phyloP scores from a whole-genome alignment of 75 land plant species.

The Sequoiadendron giganteum region DNA sequence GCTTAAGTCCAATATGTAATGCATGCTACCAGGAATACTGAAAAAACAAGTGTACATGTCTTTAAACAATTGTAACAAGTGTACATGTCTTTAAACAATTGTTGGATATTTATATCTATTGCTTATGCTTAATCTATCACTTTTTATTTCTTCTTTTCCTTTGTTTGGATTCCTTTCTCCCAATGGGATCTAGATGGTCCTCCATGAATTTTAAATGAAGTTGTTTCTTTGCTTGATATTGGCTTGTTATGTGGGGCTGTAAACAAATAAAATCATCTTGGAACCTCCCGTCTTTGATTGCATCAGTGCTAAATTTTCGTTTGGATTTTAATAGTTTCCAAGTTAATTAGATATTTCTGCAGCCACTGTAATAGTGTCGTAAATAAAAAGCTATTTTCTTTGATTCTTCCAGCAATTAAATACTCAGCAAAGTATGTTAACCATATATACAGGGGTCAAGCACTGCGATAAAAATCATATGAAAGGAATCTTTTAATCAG shows the following conservation, averaged over 20 bases:
- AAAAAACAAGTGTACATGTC: not conserved
- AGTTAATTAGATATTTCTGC: not conserved
- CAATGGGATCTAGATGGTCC: not conserved
- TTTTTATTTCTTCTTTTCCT: not conserved
- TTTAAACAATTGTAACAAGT: not conserved
- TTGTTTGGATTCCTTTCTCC: not conserved
- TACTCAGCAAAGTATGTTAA: not conserved
- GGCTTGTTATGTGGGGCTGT: not conserved
- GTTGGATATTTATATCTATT: not conserved
- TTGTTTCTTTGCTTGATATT: not conserved
- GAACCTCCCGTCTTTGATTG: not conserved
- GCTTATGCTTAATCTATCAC: not conserved
- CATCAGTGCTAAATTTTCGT: not conserved
- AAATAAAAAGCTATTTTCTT: not conserved
- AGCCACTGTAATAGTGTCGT: not conserved
- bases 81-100: not conserved
- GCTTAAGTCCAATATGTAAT: not conserved
- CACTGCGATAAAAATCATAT: not conserved
- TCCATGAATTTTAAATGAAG: not conserved
- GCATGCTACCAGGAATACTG: not conserved
- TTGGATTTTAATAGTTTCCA: not conserved
- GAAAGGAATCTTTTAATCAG: not conserved
- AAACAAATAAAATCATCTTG: not conserved
- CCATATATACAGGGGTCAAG: not conserved
- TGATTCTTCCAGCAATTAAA: not conserved